Evolutionary conservation across 495 filamentous ascomycete genomes (phyloP), one percentile per base, ranked within the genome.

Genomic region (Neurospora pannonica): DNA sequence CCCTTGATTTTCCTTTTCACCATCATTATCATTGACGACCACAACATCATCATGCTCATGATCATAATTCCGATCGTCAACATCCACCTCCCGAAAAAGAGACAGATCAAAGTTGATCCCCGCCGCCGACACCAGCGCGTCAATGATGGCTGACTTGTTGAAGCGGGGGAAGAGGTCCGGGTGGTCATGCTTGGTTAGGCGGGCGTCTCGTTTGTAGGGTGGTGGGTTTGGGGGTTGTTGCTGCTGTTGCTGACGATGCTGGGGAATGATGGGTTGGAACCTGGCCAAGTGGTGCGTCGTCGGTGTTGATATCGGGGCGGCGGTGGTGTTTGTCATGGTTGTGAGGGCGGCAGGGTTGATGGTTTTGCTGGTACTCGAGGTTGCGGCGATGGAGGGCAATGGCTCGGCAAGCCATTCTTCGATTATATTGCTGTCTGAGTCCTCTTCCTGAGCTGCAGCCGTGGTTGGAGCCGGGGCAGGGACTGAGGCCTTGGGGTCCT

Each of bases 351-450:
- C 31, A 11, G 74, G 37, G 21, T 72, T 72, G 46, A 62, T 54
- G 34, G 39, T 70, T 40, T 70, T 31, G 39, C 34, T 67, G 74
- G 46, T 70, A 36, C 9, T 72, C 31, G 40, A 38, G n/a, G 62
- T 24, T 28, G 39, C 24, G n/a, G 72, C 36, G 19, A 54, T 74
- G 13, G 75, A 40, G 2, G 39, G 74, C 2, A 48, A 43, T 4
- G 80, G 79, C 48, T 81, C 79, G 37, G 80, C 76, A 40, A 81
- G 78, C 79, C 78, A 81, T 40, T 81, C 79, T 70, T 78, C 74
- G 46, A 82, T 81, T 11, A 79, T 81, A 38, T 77, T 71, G 38
- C 81, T 78, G 38, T 70, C 75, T 11, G 74, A 19, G 1, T 78
- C 73, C 54, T 80, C 78, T 28, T 75, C 75, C 38, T 75, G 40